These are phyloP conservation scores for Rutidosis leptorrhynchoides DNA, from an alignment of 129 eudicot genomes.

Conservation along the genomic window DNA sequence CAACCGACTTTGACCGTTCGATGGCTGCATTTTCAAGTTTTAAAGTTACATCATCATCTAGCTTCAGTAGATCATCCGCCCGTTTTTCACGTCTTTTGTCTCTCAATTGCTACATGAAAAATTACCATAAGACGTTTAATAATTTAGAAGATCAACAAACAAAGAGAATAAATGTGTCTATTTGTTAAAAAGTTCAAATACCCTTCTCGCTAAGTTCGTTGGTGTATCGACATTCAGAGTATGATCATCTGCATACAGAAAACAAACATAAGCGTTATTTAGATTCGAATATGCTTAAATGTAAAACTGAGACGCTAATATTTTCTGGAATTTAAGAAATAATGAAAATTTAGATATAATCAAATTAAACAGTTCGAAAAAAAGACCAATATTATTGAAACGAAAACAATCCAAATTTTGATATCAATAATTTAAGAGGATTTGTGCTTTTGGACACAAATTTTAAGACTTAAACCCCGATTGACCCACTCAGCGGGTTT, in stretches of 20 bases:
- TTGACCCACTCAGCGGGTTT: not conserved
- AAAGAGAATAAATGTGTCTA: constrained; percentile 12
- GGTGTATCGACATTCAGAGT: constrained; percentile 58
- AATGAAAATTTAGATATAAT: not conserved
- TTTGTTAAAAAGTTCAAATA: constrained; percentile 21
- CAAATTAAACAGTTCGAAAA: not conserved
- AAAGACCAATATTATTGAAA: no score
- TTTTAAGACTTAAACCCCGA: not conserved
- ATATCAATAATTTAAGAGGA: not conserved
- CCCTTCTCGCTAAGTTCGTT: constrained; percentile 77
- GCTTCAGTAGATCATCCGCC: constrained; percentile 79
- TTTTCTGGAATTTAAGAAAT: not conserved
- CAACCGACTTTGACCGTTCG: constrained; percentile 92
- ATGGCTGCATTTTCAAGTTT: constrained; percentile 98
- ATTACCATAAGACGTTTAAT: constrained; percentile 14
- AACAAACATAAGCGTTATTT: not conserved
- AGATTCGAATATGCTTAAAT: not conserved
- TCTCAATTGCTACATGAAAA: constrained; percentile 68
- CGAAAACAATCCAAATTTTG: not conserved
- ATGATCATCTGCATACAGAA: constrained; percentile 48
- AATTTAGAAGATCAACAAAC: not conserved
- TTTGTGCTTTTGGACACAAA: not conserved
- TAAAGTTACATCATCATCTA: constrained; percentile 62
- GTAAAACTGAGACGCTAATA: no score
- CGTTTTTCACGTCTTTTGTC: constrained; percentile 79